Percentiles rank a stretch among this genome's conserved stretches.
phyloP scores from a whole-genome alignment of 192 early-diverging fungal genomes.

The Piromyces finnis region DNA sequence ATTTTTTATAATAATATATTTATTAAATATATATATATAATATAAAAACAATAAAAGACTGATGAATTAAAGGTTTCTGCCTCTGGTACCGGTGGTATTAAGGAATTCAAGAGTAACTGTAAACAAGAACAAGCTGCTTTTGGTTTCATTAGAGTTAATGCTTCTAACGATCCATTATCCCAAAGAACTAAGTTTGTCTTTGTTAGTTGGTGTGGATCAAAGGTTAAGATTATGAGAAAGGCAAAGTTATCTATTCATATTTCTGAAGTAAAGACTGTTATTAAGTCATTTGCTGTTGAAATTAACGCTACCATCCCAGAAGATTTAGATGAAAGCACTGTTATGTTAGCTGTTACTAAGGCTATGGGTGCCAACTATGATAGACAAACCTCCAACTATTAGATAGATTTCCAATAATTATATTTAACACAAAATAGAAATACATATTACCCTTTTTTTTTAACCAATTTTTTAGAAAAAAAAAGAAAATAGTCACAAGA shows the following conservation, averaged over 20 bases:
- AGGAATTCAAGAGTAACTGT: conserved; percentile 37
- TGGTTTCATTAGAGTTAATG: conserved; percentile 51
- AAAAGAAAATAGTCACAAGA: no score
- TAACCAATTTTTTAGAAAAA: no score
- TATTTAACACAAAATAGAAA: no score
- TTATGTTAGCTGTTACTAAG: conserved; percentile 45
- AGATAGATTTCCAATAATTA: background rate
- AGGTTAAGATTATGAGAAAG: conserved; percentile 55
- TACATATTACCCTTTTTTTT: no score
- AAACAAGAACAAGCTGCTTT: conserved; percentile 50
- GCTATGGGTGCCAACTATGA: conserved; percentile 28
- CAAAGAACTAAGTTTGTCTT: conserved; percentile 45
- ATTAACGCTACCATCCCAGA: conserved; percentile 29
- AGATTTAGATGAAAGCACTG: conserved; percentile 42
- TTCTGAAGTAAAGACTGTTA: conserved; percentile 51
- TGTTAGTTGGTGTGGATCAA: conserved; percentile 45
- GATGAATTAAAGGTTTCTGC: conserved; percentile 12
- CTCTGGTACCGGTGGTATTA: conserved; percentile 33
- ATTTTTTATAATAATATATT: no score
- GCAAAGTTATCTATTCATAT: conserved; percentile 67
- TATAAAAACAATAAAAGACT: conserved; percentile 5
- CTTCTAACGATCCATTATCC: conserved; percentile 40
- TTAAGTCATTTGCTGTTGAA: conserved; percentile 54
- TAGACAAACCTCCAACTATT: conserved; percentile 4
- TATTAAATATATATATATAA: no score